phyloP scores from a whole-genome alignment of 345 rosid species.

The Aquilaria yunnanensis region DNA sequence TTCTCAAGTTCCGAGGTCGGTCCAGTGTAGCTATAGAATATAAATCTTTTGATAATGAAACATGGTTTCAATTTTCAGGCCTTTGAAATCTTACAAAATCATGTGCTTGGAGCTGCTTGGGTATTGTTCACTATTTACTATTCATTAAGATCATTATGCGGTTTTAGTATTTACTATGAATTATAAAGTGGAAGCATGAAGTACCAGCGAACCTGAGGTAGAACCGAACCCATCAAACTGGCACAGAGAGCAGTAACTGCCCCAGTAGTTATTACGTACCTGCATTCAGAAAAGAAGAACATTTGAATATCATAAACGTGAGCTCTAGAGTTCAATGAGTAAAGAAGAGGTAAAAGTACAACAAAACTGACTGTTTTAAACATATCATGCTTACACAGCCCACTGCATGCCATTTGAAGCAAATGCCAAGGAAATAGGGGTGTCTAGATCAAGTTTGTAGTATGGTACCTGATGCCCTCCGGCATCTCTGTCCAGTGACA shows the following conservation, averaged over 20 bases:
- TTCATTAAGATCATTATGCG: not conserved
- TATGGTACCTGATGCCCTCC: too few species aligned
- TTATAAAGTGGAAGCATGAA: not conserved
- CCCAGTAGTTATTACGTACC: conserved; percentile 53
- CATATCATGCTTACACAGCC: conserved; percentile 50
- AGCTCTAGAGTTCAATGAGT: not conserved
- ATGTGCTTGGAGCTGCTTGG: not conserved
- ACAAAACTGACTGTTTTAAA: not conserved
- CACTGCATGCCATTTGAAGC: conserved; percentile 67
- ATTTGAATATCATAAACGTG: not conserved
- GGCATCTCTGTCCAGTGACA: too few species aligned
- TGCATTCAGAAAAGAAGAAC: conserved; percentile 17
- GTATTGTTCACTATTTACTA: not conserved
- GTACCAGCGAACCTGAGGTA: conserved; percentile 42
- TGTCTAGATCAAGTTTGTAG: conserved; percentile 52
- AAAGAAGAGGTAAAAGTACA: not conserved
- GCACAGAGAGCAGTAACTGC: conserved; percentile 65
- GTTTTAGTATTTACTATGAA: conserved; percentile 2
- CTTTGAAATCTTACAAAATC: too few species aligned
- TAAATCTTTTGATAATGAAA: too few species aligned
- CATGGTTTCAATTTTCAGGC: too few species aligned
- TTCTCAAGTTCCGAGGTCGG: not conserved
- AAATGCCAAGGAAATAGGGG: conserved; percentile 72
- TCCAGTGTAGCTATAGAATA: too few species aligned
- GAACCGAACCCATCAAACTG: conserved; percentile 65